A percentile compares a stretch with the other conserved stretches of the same genome.
phyloP scores from a whole-genome alignment of 139 green algal genomes.

The Coccomyxa sp. region DNA sequence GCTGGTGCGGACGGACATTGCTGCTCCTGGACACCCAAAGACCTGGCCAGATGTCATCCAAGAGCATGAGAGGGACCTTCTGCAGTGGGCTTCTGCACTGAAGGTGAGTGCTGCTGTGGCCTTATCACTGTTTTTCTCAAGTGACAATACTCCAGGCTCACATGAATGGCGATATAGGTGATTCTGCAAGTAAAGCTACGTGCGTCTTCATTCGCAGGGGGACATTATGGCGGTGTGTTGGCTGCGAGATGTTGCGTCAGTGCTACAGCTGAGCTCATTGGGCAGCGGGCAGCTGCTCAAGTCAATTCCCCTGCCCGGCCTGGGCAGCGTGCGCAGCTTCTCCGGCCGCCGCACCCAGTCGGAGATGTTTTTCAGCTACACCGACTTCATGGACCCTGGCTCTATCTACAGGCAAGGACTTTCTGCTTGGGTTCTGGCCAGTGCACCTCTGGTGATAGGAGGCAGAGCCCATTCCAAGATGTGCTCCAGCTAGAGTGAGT shows the following conservation, averaged over 20 bases:
- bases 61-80: slow-evolving; percentile 68
- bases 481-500: not conserved
- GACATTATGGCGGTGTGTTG: slow-evolving; percentile 71
- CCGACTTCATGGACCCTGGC: slow-evolving; percentile 57
- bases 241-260: slow-evolving; percentile 49
- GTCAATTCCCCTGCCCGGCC: slow-evolving; percentile 57
- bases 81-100: slow-evolving; percentile 49
- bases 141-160: not conserved
- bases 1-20: slow-evolving; percentile 43
- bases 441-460: not conserved
- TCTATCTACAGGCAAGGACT: slow-evolving; percentile 52
- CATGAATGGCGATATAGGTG: not conserved
- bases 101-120: slow-evolving; percentile 1
- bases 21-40: slow-evolving; percentile 11
- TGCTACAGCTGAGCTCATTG: slow-evolving; percentile 62
- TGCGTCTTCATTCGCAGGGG: slow-evolving; percentile 46
- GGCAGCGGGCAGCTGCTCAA: slow-evolving; percentile 23
- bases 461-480: not conserved
- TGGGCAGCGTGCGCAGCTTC: slow-evolving; percentile 53
- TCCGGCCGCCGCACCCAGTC: slow-evolving; percentile 51
- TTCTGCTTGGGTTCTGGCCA: not conserved
- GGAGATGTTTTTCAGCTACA: slow-evolving; percentile 80
- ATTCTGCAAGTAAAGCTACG: not conserved
- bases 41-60: slow-evolving; percentile 71
- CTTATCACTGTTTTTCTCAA: not conserved